Evolutionary conservation across 2,329 filamentous ascomycete genomes (phyloP), one percentile per base, ranked within the genome.

Genomic region (Arthrobotrys sinensis): DNA sequence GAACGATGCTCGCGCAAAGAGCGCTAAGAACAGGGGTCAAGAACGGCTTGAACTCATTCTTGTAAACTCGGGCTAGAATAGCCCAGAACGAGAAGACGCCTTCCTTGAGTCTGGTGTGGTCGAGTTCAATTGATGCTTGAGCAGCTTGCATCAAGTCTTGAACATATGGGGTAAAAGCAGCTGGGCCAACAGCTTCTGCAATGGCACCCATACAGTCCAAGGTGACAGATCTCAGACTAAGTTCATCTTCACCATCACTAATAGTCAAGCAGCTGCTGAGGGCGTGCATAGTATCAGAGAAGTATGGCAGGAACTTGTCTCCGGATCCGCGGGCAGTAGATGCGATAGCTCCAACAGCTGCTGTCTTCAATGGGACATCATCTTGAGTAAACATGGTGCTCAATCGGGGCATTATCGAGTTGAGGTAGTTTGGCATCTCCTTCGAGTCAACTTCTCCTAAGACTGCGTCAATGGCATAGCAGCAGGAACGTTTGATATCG

Each of bases 61-160:
- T 91, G 85, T 98, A 98, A 8, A 98, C 93, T 86, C 96, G 96
- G 80, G 95, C 92, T 83, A 99, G 90, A 46, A 93, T 93, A 80
- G 93, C 94, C 95, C 96, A 99, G 68, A 99, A 88, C 80, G 98
- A 96, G 86, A 97, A 99, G 84, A 93, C 97, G 79, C 94, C 97
- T 87, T 99, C 96, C 85, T 94, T 93, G 64, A 98, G 90, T 72
- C 94, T 90, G 48, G 94, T 92, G 86, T 97, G 94, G 82, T 93
- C 94, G 1, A 99, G 90, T 81, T 92, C 88, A 1, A 98, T 88
- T 69, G 92, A 94, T 85, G 97, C 94, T 85, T 97, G 94, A 81
- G 93, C 97, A 12, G 95, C 92, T 82, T 91, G 89, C 92, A 99
- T 97, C 75, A 98, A 88, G 48, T 93, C 93, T 83, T 92, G 88